phyloP scores from a whole-genome alignment of 805 yeast genomes.

The Grigorovia transvaalensis region DNA sequence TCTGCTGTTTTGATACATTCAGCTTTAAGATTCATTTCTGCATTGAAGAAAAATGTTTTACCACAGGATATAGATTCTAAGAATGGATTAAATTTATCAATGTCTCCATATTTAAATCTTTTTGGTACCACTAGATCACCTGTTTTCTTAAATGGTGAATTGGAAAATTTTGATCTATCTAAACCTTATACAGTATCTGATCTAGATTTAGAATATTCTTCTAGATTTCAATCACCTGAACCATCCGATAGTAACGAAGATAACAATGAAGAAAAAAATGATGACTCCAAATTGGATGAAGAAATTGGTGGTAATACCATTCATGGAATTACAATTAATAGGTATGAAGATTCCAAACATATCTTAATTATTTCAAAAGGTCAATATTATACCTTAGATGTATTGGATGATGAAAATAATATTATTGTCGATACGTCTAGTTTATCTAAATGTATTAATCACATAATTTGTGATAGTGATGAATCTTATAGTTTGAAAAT shows the following conservation, averaged over 20 bases:
- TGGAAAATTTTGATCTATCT: slow-evolving; percentile 30
- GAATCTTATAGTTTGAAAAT: slow-evolving; percentile 46
- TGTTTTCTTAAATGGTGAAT: slow-evolving; percentile 22
- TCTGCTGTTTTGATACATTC: slow-evolving; percentile 60
- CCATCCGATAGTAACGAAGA: not conserved
- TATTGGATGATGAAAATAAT: slow-evolving; percentile 57
- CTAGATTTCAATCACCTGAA: not conserved
- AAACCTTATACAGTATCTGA: slow-evolving; percentile 37
- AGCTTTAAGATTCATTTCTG: slow-evolving; percentile 52
- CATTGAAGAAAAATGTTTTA: slow-evolving; percentile 43
- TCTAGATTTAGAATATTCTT: slow-evolving; percentile 18
- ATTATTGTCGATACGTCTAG: slow-evolving; percentile 57
- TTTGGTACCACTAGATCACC: slow-evolving; percentile 63
- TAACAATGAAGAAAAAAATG: slow-evolving; percentile 1
- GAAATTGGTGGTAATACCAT: slow-evolving; percentile 7
- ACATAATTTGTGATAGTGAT: slow-evolving; percentile 61
- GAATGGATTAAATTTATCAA: slow-evolving; percentile 43
- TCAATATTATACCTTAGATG: slow-evolving; percentile 82
- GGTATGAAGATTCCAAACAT: slow-evolving; percentile 56
- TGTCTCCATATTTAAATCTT: slow-evolving; percentile 55
- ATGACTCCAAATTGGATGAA: slow-evolving; percentile 3
- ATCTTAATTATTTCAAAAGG: slow-evolving; percentile 68
- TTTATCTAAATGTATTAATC: slow-evolving; percentile 51
- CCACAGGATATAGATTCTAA: slow-evolving; percentile 49
- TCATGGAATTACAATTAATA: slow-evolving; percentile 64